Base-by-base conservation (phyloP, 805 yeast genomes). In the Candida coleopterorum region DNA sequence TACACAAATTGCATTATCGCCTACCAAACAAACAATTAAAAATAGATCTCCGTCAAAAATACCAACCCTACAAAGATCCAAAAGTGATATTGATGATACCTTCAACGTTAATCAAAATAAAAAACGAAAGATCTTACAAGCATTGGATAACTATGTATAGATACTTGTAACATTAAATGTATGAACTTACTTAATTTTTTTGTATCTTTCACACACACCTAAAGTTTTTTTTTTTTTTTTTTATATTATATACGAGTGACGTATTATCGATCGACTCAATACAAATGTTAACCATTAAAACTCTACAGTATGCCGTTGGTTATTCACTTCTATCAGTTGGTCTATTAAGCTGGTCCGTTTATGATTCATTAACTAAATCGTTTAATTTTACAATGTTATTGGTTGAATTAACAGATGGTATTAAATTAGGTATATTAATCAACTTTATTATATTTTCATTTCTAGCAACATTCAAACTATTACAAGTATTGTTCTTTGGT, bases 401-500 rank as follows among this genome's bases (percentile, higher is more conserved):
- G 16, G 47, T 52, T 25, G 57, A 56, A 28, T 34, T 62, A 32
- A 60, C 67, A 9, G 60, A 55, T 28, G 63, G 64, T 3, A 39
- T 49, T 27, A 54, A 56, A 24, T 41, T 62, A 21, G 53, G 53
- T 2, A 53, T 58, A 2, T 34, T 59, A 6, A 41, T 62, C 39
- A 62, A 62, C 40, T 49, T 46, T 22, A 36, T 60, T 10, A 41
- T 51, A 24, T 45, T 48, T 28, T 29, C 49, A 4, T 49, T 53
- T 30, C 34, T 55, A 10, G 42, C 50, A 9, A 21, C 50, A 10
- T 50, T 50, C n/a, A 74, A 75, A 43, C 28, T 69, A 7, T 44
- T 79, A 0, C 82, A 79, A 32, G 43, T 57, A 18, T 2, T 79
- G 0, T 48, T 86, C 25, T 87, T 88, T 62, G 96, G 96, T 0